These are phyloP conservation scores for Globisporangium irregulare DNA, from an alignment of 352 stramenopile genomes.

Conservation along the genomic window DNA sequence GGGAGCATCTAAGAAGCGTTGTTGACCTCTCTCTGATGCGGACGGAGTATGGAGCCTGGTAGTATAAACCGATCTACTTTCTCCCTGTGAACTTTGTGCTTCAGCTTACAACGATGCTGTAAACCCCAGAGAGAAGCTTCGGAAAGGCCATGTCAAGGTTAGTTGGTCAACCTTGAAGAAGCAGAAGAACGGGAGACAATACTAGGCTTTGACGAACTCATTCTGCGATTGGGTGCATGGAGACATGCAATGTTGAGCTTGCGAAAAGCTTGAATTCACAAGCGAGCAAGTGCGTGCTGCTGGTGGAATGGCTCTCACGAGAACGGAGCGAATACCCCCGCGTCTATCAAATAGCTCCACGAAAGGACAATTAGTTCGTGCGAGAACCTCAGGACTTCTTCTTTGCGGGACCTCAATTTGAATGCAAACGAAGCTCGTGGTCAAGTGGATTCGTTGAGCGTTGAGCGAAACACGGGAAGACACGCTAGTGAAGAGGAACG, in stretches of 20 bases:
- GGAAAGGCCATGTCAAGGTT: background rate
- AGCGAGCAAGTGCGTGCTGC: background rate
- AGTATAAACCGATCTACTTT: no score
- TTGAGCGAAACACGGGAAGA: no score
- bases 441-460: background rate
- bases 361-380: background rate
- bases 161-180: background rate
- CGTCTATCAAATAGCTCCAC: background rate
- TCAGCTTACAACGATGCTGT: no score
- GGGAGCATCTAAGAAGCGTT: background rate
- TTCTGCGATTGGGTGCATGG: background rate
- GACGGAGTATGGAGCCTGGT: no score
- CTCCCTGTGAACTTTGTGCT: no score
- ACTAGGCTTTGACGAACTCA: background rate
- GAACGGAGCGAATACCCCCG: no score
- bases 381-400: background rate
- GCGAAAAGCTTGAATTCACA: background rate
- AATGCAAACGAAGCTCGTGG: background rate
- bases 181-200: background rate
- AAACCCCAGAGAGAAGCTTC: background rate
- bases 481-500: background rate
- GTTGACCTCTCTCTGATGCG: no score
- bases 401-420: no score
- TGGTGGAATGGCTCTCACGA: background rate
- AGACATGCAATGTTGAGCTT: background rate